Percentiles rank a stretch among this genome's conserved stretches.
Conservation (phyloP, 306 rosid species). For the Vigna hirtella region DNA sequence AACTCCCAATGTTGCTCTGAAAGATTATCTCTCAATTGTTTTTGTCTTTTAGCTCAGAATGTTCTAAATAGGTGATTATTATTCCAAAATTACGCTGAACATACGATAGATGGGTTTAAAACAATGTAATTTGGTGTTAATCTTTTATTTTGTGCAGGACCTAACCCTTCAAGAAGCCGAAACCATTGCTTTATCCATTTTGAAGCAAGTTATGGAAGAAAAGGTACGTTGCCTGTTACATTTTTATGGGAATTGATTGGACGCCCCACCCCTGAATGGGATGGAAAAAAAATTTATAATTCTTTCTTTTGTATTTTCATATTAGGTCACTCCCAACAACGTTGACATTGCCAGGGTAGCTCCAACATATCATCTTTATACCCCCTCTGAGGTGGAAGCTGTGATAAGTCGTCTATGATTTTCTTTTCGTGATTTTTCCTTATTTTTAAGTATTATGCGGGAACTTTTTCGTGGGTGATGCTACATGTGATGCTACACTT, state of each 20-base stretch:
- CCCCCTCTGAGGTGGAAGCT: conserved; percentile 91
- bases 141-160: conserved; percentile 62
- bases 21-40: neutral
- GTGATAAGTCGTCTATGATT: conserved; percentile 87
- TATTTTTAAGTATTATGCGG: neutral
- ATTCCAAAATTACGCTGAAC: neutral
- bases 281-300: neutral
- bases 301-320: conserved; percentile 9
- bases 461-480: conserved; percentile 23
- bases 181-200: conserved; percentile 92
- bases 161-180: conserved; percentile 94
- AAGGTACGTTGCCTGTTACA: conserved; percentile 57
- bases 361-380: conserved; percentile 83
- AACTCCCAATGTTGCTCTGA: conserved; percentile 12
- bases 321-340: conserved; percentile 91
- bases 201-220: conserved; percentile 99
- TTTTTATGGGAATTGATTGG: neutral
- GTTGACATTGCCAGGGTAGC: conserved; percentile 97
- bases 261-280: neutral
- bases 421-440: neutral
- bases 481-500: neutral
- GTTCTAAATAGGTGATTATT: neutral
- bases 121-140: conserved; percentile 23
- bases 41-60: neutral
- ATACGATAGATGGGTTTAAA: neutral